Percentiles rank a stretch among this genome's conserved stretches.
phyloP scores from a whole-genome alignment of 116 monocot species.

The Cymodocea nodosa region DNA sequence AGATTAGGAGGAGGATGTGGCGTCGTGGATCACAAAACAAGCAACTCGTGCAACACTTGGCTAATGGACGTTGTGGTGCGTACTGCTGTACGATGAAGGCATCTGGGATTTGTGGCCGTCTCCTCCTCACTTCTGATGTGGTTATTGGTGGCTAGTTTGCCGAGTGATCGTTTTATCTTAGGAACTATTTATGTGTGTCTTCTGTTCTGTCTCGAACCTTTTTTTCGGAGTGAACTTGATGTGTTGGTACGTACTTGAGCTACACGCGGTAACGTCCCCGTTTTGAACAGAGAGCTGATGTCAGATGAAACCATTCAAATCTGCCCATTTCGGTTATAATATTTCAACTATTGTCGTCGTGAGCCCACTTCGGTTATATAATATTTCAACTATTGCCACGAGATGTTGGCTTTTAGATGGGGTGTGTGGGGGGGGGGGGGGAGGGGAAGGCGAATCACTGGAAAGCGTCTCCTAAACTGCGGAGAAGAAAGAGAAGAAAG shows the following conservation, averaged over 20 bases:
- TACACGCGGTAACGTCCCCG: no score
- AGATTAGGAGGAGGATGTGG: neutral
- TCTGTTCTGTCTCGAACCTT: neutral
- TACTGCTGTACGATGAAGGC: neutral
- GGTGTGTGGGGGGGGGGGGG: no score
- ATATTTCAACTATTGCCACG: no score
- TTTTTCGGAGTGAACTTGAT: neutral
- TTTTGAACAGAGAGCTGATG: neutral
- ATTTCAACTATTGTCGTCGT: no score
- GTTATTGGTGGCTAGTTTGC: neutral
- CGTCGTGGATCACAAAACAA: neutral
- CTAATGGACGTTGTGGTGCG: neutral
- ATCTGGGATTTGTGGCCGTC: neutral
- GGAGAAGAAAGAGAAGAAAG: no score
- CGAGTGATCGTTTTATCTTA: neutral
- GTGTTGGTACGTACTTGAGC: no score
- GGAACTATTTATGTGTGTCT: neutral
- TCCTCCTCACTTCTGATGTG: neutral
- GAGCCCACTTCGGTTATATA: no score
- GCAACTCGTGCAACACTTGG: neutral
- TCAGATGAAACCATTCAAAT: neutral
- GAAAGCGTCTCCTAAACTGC: no score
- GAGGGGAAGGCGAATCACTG: no score
- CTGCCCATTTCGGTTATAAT: no score
- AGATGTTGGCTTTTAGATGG: no score